Evolutionary conservation across 2,329 filamentous ascomycete species (phyloP).

Genomic region (Ophiocordyceps camponoti-saundersi): DNA sequence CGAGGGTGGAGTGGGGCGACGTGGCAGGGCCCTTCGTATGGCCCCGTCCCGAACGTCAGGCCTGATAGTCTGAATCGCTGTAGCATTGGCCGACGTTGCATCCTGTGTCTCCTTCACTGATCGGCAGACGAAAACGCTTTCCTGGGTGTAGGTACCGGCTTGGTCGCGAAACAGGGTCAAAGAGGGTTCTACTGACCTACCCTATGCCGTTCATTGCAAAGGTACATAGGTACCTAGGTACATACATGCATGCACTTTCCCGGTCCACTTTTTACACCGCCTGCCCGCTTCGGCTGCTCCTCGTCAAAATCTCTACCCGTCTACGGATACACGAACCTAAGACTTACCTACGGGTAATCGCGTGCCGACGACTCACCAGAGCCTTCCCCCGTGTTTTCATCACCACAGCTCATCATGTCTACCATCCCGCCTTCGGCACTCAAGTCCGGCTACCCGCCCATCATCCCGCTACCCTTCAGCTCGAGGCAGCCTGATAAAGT

Average conservation of each 20-base stretch:
- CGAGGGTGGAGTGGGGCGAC: background rate
- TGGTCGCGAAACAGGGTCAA: too few relatives aligned
- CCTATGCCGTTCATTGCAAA: background rate
- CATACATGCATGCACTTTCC: background rate
- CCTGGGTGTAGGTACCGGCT: too few relatives aligned
- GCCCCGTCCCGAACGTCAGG: background rate
- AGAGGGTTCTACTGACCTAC: too few relatives aligned
- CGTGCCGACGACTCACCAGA: background rate
- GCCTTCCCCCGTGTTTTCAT: background rate
- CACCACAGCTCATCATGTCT: constrained; percentile 44
- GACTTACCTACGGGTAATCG: background rate
- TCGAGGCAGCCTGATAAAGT: constrained; percentile 80
- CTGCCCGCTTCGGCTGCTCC: background rate
- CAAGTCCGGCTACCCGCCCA: constrained; percentile 64
- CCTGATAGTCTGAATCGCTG: background rate
- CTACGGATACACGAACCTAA: background rate
- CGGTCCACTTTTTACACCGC: background rate
- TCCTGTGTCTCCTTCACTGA: background rate
- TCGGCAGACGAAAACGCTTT: too few relatives aligned
- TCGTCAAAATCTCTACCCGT: background rate
- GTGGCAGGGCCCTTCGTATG: background rate
- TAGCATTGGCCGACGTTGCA: background rate
- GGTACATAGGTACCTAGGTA: background rate
- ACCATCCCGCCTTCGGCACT: constrained; percentile 62
- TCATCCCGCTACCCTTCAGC: constrained; percentile 69